Conservation (phyloP, 176 grass and related monocot genomes). For the Phoenix dactylifera region DNA sequence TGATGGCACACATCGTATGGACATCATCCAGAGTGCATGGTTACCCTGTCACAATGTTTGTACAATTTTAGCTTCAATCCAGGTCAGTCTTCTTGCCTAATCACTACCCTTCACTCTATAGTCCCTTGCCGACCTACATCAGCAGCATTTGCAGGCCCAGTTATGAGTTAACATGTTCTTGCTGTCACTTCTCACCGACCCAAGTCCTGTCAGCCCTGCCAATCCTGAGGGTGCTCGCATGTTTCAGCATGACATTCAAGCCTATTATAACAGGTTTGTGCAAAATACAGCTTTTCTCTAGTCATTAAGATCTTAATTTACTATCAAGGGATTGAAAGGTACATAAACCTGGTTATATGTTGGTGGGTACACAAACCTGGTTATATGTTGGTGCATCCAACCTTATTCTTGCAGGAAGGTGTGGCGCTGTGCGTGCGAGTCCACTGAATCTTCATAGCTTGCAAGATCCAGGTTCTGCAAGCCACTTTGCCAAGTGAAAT, state of each 20-base stretch:
- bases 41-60: slow-evolving; percentile 35
- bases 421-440: slow-evolving; percentile 9
- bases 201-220: slow-evolving; percentile 18
- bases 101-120: no score
- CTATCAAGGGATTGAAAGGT: background rate
- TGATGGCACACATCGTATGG: slow-evolving; percentile 30
- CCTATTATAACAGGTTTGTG: slow-evolving; percentile 30
- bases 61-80: slow-evolving; percentile 26
- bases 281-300: background rate
- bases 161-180: no score
- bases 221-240: slow-evolving; percentile 23
- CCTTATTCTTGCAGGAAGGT: slow-evolving; percentile 19
- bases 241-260: slow-evolving; percentile 22
- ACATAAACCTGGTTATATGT: background rate
- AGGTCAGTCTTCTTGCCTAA: slow-evolving; percentile 7
- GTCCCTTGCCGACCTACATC: no score
- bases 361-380: background rate
- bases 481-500: no score
- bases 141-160: no score
- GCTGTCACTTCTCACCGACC: slow-evolving; percentile 25
- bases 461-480: no score
- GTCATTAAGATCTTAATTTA: background rate
- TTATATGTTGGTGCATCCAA: background rate
- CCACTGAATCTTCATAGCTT: slow-evolving; percentile 11
- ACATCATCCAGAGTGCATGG: slow-evolving; percentile 28